A percentile compares a stretch with the other conserved stretches of the same genome.
Conservation (phyloP, 495 filamentous ascomycete species). For the Penicillium bovifimosum region DNA sequence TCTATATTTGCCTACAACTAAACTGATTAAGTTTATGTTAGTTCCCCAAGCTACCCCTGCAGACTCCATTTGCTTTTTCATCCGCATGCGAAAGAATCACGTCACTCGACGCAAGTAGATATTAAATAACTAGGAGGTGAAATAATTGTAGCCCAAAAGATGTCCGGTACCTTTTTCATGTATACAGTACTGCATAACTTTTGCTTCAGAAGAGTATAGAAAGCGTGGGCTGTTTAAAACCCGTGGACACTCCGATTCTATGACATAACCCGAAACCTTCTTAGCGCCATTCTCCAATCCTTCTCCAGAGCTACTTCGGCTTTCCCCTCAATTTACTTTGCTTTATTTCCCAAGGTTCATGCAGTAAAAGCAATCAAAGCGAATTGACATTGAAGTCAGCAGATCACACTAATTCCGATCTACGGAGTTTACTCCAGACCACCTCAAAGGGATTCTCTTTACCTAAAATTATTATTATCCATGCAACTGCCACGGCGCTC, state of each 20-base stretch:
- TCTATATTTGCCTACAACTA: neutral
- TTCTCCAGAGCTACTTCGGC: neutral
- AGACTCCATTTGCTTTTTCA: conserved; percentile 20
- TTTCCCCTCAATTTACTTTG: too few relatives aligned
- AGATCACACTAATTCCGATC: neutral
- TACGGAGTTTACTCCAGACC: neutral
- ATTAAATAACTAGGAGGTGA: neutral
- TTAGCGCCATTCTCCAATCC: neutral
- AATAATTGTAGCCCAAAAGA: neutral
- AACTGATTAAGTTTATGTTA: conserved; percentile 8
- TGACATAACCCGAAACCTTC: conserved; percentile 14
- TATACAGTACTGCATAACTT: too few relatives aligned
- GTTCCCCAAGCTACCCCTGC: conserved; percentile 25
- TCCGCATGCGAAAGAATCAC: conserved; percentile 19
- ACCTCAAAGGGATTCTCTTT: conserved; percentile 22
- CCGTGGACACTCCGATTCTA: conserved; percentile 2
- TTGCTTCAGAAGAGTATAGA: too few relatives aligned
- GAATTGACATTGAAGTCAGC: conserved; percentile 17
- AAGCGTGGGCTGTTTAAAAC: neutral
- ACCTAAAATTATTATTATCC: conserved; percentile 15
- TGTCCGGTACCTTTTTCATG: too few relatives aligned
- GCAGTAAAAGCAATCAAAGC: neutral
- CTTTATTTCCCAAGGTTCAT: too few relatives aligned
- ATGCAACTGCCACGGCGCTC: neutral
- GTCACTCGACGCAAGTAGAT: conserved; percentile 9